Percentiles rank a stretch among this genome's conserved stretches.
phyloP scores from a whole-genome alignment of 2,329 filamentous ascomycete genomes.

The Chaetomium globosum region DNA sequence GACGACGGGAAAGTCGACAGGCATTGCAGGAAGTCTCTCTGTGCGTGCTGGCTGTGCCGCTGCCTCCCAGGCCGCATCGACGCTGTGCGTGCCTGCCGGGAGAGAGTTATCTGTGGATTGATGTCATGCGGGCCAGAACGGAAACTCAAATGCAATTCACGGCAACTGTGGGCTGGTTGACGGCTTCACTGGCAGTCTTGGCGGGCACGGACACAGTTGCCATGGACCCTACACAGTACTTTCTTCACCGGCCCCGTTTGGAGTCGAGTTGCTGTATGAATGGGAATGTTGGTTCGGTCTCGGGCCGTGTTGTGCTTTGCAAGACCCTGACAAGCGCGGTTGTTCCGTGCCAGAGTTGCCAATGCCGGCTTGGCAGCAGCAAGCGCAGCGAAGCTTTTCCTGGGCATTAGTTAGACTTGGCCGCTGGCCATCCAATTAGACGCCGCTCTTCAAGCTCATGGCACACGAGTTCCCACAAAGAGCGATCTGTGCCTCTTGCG shows the following conservation, averaged over 20 bases:
- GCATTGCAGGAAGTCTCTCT: too few relatives aligned
- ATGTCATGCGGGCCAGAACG: slow-evolving; percentile 13
- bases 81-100: slow-evolving; percentile 12
- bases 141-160: neutral
- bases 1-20: neutral
- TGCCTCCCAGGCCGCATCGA: neutral
- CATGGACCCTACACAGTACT: neutral
- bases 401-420: neutral
- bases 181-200: neutral
- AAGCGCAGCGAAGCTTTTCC: neutral
- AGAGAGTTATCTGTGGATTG: slow-evolving; percentile 1
- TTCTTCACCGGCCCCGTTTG: neutral
- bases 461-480: neutral
- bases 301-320: too few relatives aligned
- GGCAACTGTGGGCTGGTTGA: neutral
- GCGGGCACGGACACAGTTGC: neutral
- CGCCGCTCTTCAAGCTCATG: neutral
- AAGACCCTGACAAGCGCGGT: neutral
- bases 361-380: slow-evolving; percentile 4
- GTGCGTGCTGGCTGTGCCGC: neutral
- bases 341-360: neutral
- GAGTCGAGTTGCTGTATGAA: neutral
- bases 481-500: slow-evolving; percentile 1
- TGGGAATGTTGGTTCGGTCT: neutral
- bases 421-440: neutral